Percentiles rank a stretch among this genome's conserved stretches.
Evolutionary conservation across 2,329 filamentous ascomycete genomes (phyloP).

Genomic region (Cylindrodendrum hubeiense): DNA sequence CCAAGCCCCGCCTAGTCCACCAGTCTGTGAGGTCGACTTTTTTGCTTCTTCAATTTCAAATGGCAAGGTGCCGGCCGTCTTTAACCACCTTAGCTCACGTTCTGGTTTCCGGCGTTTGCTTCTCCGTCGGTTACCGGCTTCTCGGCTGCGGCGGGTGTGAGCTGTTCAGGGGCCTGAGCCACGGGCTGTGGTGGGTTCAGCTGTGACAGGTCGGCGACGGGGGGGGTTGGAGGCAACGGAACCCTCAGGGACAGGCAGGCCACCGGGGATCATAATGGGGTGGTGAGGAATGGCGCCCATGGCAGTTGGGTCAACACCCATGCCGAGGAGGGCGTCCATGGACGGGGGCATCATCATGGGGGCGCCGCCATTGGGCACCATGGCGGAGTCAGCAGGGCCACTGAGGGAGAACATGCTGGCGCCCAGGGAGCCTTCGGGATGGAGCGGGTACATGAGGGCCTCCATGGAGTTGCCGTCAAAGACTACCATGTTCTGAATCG

Average conservation of each 20-base stretch:
- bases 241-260: constrained; percentile 32
- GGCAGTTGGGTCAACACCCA: constrained; percentile 40
- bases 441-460: constrained; percentile 84
- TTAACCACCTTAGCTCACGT: constrained; percentile 1
- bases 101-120: constrained; percentile 18
- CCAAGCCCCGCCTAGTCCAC: constrained; percentile 1
- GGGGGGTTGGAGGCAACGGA: constrained; percentile 18
- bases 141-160: constrained; percentile 19
- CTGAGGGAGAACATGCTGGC: constrained; percentile 56
- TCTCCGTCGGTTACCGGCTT: constrained; percentile 26
- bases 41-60: neutral
- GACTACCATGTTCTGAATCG: constrained; percentile 93
- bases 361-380: constrained; percentile 39
- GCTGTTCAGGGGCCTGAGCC: constrained; percentile 18
- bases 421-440: constrained; percentile 73
- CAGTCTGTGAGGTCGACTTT: neutral
- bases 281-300: constrained; percentile 42
- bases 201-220: constrained; percentile 32
- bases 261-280: constrained; percentile 39
- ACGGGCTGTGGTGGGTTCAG: constrained; percentile 21
- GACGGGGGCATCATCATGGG: constrained; percentile 40
- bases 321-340: constrained; percentile 37
- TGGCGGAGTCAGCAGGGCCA: constrained; percentile 23
- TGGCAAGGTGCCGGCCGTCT: neutral
- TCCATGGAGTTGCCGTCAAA: constrained; percentile 89